Base-by-base conservation (phyloP, 768 basidiomycete genomes). In the Piloderma croceum region DNA sequence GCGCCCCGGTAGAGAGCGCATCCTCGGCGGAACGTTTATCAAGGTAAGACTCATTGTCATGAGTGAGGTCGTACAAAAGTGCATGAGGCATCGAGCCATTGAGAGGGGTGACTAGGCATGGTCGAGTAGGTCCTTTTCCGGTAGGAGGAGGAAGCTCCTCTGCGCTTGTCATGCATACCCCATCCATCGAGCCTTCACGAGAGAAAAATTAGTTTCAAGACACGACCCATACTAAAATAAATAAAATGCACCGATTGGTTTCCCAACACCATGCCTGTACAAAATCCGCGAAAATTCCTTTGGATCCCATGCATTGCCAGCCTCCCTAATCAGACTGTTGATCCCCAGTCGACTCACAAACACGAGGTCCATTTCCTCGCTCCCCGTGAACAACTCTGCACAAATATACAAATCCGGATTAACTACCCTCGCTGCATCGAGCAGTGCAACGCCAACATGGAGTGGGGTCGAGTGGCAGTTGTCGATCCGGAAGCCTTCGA, bases 401-500 rank as follows among this genome's bases (percentile, higher is more conserved):
- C 90, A 91, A 24, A 99, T 79, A 54, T 98, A 98, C n/a, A 99
- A 70, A 52, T 98, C 74, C 2, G 92, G 93, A 49, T 90, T 90
- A 38, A 80, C 79, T 17, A 80, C 80, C 23, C 96, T 77, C 5
- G 93, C 93, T 13, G 82, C 81, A 57, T 99, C 96, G 24, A 99
- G 80, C 69, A 99, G 82, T 33, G 73, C 70, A n/a, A 83, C 83
- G n/a, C 96, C 96, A n/a, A 98, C 91, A 49, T 90, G 80, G 24
- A 98, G 64, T 11, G 96, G 96, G 0, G 96, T 99, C 3, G 94
- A 98, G 63, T 99, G 94, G 47, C 91, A 96, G 57, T 99, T 99
- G 64, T 99, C 96, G 52, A 99, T 84, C 21, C 96, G 79, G 75
- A 99, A 99, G 7, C 96, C 96, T 45, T 97, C 86, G 57, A 97